Evolutionary conservation across 176 grass and related monocot species (phyloP).

Genomic region (Urochloa ruziziensis): DNA sequence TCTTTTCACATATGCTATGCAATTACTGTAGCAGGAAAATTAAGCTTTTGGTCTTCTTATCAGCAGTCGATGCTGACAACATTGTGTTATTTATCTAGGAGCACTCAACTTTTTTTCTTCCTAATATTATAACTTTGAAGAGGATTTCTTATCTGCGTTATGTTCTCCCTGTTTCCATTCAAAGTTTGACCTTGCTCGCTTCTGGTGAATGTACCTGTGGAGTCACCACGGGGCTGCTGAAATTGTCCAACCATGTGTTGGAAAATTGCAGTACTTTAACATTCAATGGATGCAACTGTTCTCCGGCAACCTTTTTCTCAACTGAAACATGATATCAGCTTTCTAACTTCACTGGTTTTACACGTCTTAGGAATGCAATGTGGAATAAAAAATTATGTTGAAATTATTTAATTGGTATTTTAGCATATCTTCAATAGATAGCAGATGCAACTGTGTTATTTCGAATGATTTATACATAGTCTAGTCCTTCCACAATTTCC

Average conservation of each 20-base stretch:
- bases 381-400: neutral
- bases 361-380: neutral
- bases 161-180: neutral
- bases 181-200: conserved; percentile 15
- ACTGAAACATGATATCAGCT: neutral
- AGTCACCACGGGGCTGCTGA: neutral
- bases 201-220: neutral
- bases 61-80: neutral
- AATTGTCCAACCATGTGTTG: conserved; percentile 14
- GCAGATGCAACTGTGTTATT: neutral
- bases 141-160: neutral
- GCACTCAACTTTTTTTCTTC: neutral
- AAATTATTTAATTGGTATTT: neutral
- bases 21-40: neutral
- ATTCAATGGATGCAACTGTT: neutral
- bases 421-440: neutral
- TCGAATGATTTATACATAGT: neutral
- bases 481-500: neutral
- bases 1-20: neutral
- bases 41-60: neutral
- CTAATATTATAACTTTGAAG: neutral
- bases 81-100: neutral
- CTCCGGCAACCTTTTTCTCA: neutral
- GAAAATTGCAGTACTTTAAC: conserved; percentile 2
- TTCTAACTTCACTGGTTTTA: neutral